Evolutionary conservation across 1,139 yeast species (phyloP).

Genomic region (Kurtzmaniella quercitrusa): DNA sequence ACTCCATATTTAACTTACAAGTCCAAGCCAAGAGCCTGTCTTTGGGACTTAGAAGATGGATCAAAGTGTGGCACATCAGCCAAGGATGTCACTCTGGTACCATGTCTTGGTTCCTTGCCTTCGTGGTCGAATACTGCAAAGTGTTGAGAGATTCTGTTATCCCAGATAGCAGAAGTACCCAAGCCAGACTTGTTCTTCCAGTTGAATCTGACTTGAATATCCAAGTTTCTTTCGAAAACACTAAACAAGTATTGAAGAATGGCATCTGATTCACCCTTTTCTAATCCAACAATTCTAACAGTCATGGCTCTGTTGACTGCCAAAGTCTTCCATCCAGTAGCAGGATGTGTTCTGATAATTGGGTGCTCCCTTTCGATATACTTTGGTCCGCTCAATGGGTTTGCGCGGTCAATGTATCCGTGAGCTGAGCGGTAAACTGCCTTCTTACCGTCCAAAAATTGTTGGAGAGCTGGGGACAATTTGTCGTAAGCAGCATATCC

Average conservation of each 20-base stretch:
- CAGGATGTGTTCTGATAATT: slow-evolving; percentile 39
- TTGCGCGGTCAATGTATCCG: slow-evolving; percentile 27
- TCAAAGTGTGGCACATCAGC: slow-evolving; percentile 47
- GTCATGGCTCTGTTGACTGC: slow-evolving; percentile 37
- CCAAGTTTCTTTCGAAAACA: slow-evolving; percentile 32
- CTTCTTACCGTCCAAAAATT: slow-evolving; percentile 36
- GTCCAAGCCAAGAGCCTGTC: slow-evolving; percentile 39
- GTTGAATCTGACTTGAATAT: slow-evolving; percentile 50
- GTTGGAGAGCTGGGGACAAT: slow-evolving; percentile 32
- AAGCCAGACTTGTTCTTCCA: slow-evolving; percentile 49
- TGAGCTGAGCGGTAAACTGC: slow-evolving; percentile 35
- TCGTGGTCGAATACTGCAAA: slow-evolving; percentile 47
- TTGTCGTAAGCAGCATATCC: slow-evolving; percentile 39
- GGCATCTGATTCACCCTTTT: slow-evolving; percentile 27
- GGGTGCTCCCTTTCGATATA: slow-evolving; percentile 38
- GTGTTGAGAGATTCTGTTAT: slow-evolving; percentile 52
- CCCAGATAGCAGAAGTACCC: slow-evolving; percentile 59
- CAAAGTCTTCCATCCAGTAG: slow-evolving; percentile 40
- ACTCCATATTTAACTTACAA: not conserved
- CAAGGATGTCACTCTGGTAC: slow-evolving; percentile 47
- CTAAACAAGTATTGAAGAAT: slow-evolving; percentile 32
- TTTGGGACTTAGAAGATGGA: slow-evolving; percentile 40
- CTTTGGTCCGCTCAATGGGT: slow-evolving; percentile 32
- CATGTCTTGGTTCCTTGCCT: slow-evolving; percentile 42
- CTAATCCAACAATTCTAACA: slow-evolving; percentile 32